Percentiles rank a stretch among this genome's conserved stretches.
Evolutionary conservation across 2,329 filamentous ascomycete species (phyloP).

Genomic region (Cladosporium sphaerospermum): DNA sequence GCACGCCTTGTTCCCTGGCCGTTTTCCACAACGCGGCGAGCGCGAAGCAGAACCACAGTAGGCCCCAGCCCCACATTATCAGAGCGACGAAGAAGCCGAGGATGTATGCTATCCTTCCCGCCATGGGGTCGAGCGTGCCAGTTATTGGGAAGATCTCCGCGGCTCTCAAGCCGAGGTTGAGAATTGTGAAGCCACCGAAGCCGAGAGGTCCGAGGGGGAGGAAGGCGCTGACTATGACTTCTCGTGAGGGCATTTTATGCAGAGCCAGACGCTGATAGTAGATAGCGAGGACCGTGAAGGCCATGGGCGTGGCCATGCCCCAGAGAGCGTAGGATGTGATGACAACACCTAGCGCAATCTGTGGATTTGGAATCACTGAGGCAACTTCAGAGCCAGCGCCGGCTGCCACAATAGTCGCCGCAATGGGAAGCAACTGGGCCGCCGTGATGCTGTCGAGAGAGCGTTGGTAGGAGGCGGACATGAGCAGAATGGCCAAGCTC

Average conservation of each 20-base stretch:
- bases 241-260: slow-evolving; percentile 59
- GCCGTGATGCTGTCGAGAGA: slow-evolving; percentile 55
- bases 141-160: slow-evolving; percentile 35
- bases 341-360: slow-evolving; percentile 56
- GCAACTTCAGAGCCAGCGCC: slow-evolving; percentile 60
- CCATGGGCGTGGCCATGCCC: slow-evolving; percentile 58
- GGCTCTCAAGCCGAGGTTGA: slow-evolving; percentile 43
- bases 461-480: slow-evolving; percentile 29
- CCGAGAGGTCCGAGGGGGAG: slow-evolving; percentile 62
- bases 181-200: slow-evolving; percentile 58
- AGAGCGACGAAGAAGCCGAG: slow-evolving; percentile 50
- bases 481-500: slow-evolving; percentile 36
- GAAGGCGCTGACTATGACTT: slow-evolving; percentile 63
- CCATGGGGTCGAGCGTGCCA: slow-evolving; percentile 22
- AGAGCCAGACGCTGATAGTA: slow-evolving; percentile 66
- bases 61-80: slow-evolving; percentile 52
- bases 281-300: slow-evolving; percentile 57
- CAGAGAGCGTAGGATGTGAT: slow-evolving; percentile 61
- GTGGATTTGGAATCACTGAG: slow-evolving; percentile 48
- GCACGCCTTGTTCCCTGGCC: slow-evolving; percentile 31
- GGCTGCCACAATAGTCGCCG: slow-evolving; percentile 59
- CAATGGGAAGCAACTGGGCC: slow-evolving; percentile 59
- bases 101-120: slow-evolving; percentile 53
- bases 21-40: slow-evolving; percentile 43
- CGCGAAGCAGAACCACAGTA: slow-evolving; percentile 52